Conservation (phyloP, 805 yeast species). For the Kurtzmaniella fragi region DNA sequence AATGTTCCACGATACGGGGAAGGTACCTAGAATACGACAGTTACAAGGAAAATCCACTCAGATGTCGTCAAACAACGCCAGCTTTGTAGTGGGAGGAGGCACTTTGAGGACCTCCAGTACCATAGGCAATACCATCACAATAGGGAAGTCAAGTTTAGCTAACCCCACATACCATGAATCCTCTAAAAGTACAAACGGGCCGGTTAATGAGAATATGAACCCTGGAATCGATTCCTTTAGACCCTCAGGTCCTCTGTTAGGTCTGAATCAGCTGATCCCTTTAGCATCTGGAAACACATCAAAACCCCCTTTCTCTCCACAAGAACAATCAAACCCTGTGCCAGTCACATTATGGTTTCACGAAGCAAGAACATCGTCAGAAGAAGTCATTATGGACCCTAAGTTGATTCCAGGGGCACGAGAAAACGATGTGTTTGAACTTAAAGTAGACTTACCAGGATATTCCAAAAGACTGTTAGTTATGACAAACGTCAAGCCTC, state of each 20-base stretch:
- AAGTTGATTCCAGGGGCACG: constrained; percentile 54
- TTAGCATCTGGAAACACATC: not conserved
- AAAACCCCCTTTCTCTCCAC: constrained; percentile 1
- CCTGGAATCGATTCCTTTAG: too few species aligned
- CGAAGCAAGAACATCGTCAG: constrained; percentile 54
- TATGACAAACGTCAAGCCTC: not conserved
- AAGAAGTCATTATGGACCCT: constrained; percentile 61
- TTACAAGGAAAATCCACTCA: constrained; percentile 1
- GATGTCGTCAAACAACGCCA: not conserved
- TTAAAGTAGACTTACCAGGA: constrained; percentile 31
- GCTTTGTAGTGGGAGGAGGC: not conserved
- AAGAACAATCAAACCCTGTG: constrained; percentile 21
- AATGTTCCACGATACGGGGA: constrained; percentile 10
- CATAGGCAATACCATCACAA: constrained; percentile 2
- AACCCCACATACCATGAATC: too few species aligned
- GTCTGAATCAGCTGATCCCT: not conserved
- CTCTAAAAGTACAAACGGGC: too few species aligned
- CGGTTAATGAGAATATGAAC: too few species aligned
- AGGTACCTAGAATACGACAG: constrained; percentile 1
- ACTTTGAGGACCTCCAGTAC: not conserved
- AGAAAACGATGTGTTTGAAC: constrained; percentile 75
- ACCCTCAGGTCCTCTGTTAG: too few species aligned
- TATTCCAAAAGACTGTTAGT: not conserved
- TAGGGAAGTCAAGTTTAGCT: not conserved
- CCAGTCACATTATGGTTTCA: constrained; percentile 58